A percentile compares a stretch with the other conserved stretches of the same genome.
phyloP scores from a whole-genome alignment of 1,139 yeast genomes.

The Candida smagusa region DNA sequence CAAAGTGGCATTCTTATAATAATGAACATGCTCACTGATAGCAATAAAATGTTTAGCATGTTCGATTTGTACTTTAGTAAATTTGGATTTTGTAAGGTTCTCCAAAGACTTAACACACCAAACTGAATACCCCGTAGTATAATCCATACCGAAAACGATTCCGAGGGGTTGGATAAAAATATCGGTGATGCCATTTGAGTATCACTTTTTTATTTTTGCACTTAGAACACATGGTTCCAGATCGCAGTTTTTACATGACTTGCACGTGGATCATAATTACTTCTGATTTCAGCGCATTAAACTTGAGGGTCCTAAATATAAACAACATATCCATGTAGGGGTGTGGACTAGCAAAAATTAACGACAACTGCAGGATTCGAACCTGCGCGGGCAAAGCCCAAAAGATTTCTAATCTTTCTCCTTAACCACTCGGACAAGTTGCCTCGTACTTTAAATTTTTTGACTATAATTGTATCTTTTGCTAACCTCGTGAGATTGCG shows the following conservation, averaged over 20 bases:
- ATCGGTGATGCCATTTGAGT: constrained; percentile 47
- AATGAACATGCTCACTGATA: constrained; percentile 24
- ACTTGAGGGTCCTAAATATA: too few relatives aligned
- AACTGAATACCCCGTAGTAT: constrained; percentile 54
- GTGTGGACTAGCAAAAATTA: constrained; percentile 8
- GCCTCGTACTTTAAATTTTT: too few relatives aligned
- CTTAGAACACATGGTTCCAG: background rate
- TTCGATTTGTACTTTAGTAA: constrained; percentile 23
- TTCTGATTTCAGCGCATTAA: too few relatives aligned
- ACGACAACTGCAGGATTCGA: constrained; percentile 50
- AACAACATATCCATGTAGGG: too few relatives aligned
- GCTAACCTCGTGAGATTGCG: too few relatives aligned
- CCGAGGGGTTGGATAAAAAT: constrained; percentile 46
- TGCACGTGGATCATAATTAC: too few relatives aligned
- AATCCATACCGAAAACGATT: constrained; percentile 43
- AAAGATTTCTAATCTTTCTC: constrained; percentile 38
- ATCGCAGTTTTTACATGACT: too few relatives aligned
- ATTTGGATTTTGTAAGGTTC: constrained; percentile 44
- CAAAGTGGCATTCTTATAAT: constrained; percentile 12
- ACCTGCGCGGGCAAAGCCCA: constrained; percentile 57
- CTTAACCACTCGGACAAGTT: constrained; percentile 39
- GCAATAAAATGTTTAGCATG: constrained; percentile 2
- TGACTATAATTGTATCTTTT: too few relatives aligned
- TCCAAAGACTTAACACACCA: constrained; percentile 45
- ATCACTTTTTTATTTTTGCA: too few relatives aligned